Evolutionary conservation across 148 eudicot species (phyloP), one percentile per base, ranked within the genome.

Genomic region (Vaccinium corymbosum): DNA sequence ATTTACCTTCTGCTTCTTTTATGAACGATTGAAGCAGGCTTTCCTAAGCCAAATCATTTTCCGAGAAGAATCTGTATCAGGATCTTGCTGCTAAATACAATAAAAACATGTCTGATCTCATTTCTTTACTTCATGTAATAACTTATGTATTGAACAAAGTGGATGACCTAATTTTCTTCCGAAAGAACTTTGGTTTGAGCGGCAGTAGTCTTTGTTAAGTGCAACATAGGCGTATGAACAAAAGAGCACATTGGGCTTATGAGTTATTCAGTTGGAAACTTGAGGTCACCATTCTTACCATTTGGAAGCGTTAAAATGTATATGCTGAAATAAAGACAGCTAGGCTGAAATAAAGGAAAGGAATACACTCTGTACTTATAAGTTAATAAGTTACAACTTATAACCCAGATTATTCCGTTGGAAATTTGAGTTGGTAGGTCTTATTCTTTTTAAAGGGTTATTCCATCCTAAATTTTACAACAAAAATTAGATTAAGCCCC

Each of bases 71-170:
- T 76, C 35, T 49, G 32, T 81, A 50, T 70, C 48, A 68, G 42
- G 83, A 20, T 75, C 52, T 81, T 66, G 46, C 52, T 64, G 73
- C 50, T 48, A 61, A 61, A 48, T n/a, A 6, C 12, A 51, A 78
- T 27, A 52, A 73, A 27, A 42, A 29, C 2, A 22, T 35, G 22
- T 8, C n/a, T 8, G 25, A 27, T 79, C 22, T 62, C 62, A 0
- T 79, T 16, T 55, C 68, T 10, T 32, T 32, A 56, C 38, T 79
- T 57, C 11, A 19, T 35, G 19, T 79, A 7, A 55, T 79, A 32
- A 76, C 56, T 53, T 79, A 32, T 79, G 1, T 8, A 0, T 9
- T 42, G 42, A 75, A 75, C 50, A 10, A 75, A 75, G 22, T 42
- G 49, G 51, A 38, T 42, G 20, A 74, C 14, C 22, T 38, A 11